A percentile compares a stretch with the other conserved stretches of the same genome.
Evolutionary conservation across 164 flowering plant genomes (phyloP).

Genomic region (Magnolia kwangsiensis): DNA sequence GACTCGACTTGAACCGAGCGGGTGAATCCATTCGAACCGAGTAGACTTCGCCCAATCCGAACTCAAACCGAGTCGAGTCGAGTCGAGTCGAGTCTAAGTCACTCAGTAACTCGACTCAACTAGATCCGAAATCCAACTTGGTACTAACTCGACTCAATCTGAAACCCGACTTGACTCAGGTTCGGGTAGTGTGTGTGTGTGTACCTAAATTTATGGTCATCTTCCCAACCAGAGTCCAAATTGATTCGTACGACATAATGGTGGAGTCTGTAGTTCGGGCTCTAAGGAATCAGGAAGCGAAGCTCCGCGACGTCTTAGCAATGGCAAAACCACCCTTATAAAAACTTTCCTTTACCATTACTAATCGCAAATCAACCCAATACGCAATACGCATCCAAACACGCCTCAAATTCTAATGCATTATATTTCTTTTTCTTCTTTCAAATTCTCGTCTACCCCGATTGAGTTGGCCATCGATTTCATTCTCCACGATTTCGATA

Average conservation of each 20-base stretch:
- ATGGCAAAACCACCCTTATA: conserved; percentile 37
- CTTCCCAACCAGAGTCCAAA: conserved; percentile 72
- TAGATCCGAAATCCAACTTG: too few relatives aligned
- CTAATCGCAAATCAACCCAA: background rate
- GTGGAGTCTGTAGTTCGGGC: conserved; percentile 71
- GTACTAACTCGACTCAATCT: too few relatives aligned
- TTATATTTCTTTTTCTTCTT: background rate
- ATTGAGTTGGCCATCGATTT: conserved; percentile 95
- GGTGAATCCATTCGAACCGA: too few relatives aligned
- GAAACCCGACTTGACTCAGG: too few relatives aligned
- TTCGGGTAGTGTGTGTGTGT: too few relatives aligned
- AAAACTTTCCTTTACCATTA: background rate
- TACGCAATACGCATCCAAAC: background rate
- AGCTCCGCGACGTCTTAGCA: conserved; percentile 14
- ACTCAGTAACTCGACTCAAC: too few relatives aligned
- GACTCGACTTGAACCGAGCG: too few relatives aligned
- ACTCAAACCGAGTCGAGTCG: too few relatives aligned
- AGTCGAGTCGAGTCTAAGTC: too few relatives aligned
- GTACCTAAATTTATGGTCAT: conserved; percentile 13
- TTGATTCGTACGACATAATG: conserved; percentile 75
- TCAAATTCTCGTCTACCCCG: conserved; percentile 66
- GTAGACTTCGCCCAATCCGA: too few relatives aligned
- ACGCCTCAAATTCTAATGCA: background rate
- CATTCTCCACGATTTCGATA: conserved; percentile 91
- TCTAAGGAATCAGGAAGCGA: conserved; percentile 41